Percentiles rank a stretch among this genome's conserved stretches.
Evolutionary conservation across 208 protist species (phyloP).

Genomic region (Herpetomonas tarakana): DNA sequence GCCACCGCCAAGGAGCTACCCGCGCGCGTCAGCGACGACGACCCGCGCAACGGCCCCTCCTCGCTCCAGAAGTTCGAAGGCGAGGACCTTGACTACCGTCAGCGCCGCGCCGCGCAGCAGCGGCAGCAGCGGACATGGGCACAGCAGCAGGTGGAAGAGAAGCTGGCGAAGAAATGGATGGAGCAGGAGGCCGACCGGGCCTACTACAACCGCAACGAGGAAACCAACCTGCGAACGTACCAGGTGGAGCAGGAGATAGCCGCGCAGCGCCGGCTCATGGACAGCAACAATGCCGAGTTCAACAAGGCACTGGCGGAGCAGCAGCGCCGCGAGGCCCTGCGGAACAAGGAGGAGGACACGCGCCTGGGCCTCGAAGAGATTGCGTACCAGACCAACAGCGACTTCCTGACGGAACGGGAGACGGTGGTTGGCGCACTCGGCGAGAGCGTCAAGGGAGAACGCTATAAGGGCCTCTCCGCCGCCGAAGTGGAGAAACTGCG

Average conservation of each 20-base stretch:
- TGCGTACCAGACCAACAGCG: constrained; percentile 78
- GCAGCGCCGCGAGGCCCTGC: constrained; percentile 75
- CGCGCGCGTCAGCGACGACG: constrained; percentile 83
- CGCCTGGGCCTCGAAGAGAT: constrained; percentile 88
- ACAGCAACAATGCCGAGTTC: constrained; percentile 79
- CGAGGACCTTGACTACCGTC: constrained; percentile 83
- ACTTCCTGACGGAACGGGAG: constrained; percentile 90
- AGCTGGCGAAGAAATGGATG: constrained; percentile 92
- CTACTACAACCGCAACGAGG: constrained; percentile 86
- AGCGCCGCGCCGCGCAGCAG: constrained; percentile 74
- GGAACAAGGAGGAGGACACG: constrained; percentile 75
- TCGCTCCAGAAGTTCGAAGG: constrained; percentile 91
- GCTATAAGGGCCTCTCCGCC: constrained; percentile 75
- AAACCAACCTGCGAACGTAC: constrained; percentile 80
- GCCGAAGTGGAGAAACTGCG: constrained; percentile 52
- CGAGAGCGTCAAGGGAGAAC: constrained; percentile 71
- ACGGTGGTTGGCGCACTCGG: constrained; percentile 65
- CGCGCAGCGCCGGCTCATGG: constrained; percentile 60
- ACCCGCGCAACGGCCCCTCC: constrained; percentile 81
- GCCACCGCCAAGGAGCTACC: constrained; percentile 80
- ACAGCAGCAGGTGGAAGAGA: constrained; percentile 85
- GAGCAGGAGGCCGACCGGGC: constrained; percentile 79
- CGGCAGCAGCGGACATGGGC: constrained; percentile 83
- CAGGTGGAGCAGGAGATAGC: constrained; percentile 75
- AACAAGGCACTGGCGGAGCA: constrained; percentile 87